Evolutionary conservation across 164 flowering plant genomes (phyloP), one percentile per base, ranked within the genome.

Genomic region (Magnolia officinalis): DNA sequence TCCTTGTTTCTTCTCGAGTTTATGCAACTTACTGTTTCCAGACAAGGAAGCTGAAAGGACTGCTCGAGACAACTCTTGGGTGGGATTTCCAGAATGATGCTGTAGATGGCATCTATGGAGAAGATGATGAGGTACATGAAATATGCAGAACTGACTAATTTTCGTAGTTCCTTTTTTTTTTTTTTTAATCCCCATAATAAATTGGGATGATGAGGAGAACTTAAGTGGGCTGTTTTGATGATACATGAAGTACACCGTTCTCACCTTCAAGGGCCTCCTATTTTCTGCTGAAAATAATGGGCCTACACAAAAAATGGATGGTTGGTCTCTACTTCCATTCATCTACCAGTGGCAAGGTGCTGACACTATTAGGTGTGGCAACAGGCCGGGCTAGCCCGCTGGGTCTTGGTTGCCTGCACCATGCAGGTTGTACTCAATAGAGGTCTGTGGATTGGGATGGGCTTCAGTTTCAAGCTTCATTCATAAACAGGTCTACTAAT

Each of bases 101-200:
- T 13, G 85, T 75, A n/a, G 92, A 85, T 80, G 93, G 89, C 70
- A 37, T 90, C 4, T 82, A 81, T 74, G 89, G 79, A 29, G 93
- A 89, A 72, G 86, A 86, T 64, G 97, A 93, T 72, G 98, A 95
- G 97, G 98, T 91, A 50, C n/a, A 16, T 23, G 4, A 21, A 16
- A 49, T 66, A 37, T 16, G 11, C 13, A 6, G 9, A 59, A 6
- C 29, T 19, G 37, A 23, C 16, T 55, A 50, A 23, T 11, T 11
- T 55, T 55, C 61, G 6, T 5, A 37, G 45, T 37, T 37, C 45
- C 45, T 37, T 37, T 37, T 37, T 37, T 6, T 37, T 52, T n/a
- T n/a, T n/a, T n/a, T n/a, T n/a, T n/a, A n/a, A 26, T 26, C 29
- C 16, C 61, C 18, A 10, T 9, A 8, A 55, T 55, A 55, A 13